Conservation (phyloP, 345 rosid species). For the Bretschneidera sinensis region DNA sequence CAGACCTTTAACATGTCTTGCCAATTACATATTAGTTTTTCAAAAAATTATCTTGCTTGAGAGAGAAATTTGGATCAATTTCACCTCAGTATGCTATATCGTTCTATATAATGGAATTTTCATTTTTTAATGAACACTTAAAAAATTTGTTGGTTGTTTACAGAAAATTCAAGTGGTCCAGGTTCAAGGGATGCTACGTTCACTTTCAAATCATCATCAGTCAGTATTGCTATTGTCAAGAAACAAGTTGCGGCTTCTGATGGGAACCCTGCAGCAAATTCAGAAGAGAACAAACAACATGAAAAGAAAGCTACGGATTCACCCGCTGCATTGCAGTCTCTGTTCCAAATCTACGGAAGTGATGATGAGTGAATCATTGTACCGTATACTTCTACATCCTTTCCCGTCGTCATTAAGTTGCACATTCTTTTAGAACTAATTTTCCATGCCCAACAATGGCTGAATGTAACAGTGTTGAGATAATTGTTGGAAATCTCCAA, state of each 20-base stretch:
- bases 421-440: too few relatives aligned
- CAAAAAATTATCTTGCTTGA: too few relatives aligned
- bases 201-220: slow-evolving; percentile 23
- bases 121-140: too few relatives aligned
- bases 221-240: slow-evolving; percentile 46
- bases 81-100: not conserved
- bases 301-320: slow-evolving; percentile 16
- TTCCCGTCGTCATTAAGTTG: not conserved
- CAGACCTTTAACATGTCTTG: too few relatives aligned
- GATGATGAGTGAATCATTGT: slow-evolving; percentile 36
- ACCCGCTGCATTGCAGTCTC: slow-evolving; percentile 39
- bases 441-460: too few relatives aligned
- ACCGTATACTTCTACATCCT: not conserved
- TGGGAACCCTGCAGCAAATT: slow-evolving; percentile 13
- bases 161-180: slow-evolving; percentile 25
- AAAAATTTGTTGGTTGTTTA: slow-evolving; percentile 1
- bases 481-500: too few relatives aligned
- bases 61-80: not conserved
- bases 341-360: slow-evolving; percentile 61
- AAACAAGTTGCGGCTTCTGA: slow-evolving; percentile 32
- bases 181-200: slow-evolving; percentile 26
- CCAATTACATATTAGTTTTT: too few relatives aligned
- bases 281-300: slow-evolving; percentile 27
- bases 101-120: too few relatives aligned
- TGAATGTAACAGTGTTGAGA: too few relatives aligned